Percentiles rank a stretch among this genome's conserved stretches.
Conservation (phyloP, 176 grass and related monocot genomes). For the Cenchrus fungigraminus region DNA sequence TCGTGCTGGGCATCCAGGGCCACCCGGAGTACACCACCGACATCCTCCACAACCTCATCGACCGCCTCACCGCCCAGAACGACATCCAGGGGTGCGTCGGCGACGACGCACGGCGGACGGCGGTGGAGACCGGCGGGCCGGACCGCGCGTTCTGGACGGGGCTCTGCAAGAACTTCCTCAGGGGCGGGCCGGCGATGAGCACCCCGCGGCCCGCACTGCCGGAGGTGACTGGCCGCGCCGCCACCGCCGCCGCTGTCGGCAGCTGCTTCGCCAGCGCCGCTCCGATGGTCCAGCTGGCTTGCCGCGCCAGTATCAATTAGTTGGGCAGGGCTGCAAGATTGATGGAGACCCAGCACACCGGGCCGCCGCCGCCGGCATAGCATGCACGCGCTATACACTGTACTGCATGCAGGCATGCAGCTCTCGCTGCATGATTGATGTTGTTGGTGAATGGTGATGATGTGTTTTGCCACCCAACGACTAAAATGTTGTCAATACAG, state of each 20-base stretch:
- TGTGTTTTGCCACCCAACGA: background rate
- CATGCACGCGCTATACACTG: background rate
- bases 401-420: background rate
- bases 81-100: conserved; percentile 37
- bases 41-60: conserved; percentile 65
- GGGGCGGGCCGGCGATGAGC: background rate
- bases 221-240: background rate
- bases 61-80: conserved; percentile 38
- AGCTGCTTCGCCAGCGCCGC: background rate
- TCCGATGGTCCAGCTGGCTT: background rate
- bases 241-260: background rate
- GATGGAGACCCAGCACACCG: no score
- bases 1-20: conserved; percentile 67
- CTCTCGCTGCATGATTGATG: background rate
- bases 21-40: conserved; percentile 71
- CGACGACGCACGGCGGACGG: conserved; percentile 47
- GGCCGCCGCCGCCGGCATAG: background rate
- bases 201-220: background rate
- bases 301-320: conserved; percentile 6
- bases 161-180: conserved; percentile 68
- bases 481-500: no score
- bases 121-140: conserved; percentile 30
- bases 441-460: background rate
- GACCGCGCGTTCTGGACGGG: conserved; percentile 55
- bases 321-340: background rate